Evolutionary conservation across 805 yeast genomes (phyloP).

Genomic region (Lachancea mirantina): DNA sequence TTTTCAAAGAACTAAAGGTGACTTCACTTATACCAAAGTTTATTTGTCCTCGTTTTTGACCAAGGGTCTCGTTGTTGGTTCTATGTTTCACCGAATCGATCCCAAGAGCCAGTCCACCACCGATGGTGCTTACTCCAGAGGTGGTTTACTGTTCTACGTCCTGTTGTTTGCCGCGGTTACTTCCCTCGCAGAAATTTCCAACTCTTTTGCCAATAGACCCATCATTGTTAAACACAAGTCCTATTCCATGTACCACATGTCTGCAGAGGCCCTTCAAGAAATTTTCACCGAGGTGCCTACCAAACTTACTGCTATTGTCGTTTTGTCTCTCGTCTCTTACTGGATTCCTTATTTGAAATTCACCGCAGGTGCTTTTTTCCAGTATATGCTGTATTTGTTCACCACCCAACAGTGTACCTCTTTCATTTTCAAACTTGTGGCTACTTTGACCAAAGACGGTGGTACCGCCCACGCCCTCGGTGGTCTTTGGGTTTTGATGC

Average conservation of each 20-base stretch:
- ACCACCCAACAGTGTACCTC: slow-evolving; percentile 47
- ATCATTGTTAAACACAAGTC: slow-evolving; percentile 59
- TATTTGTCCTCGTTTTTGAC: slow-evolving; percentile 46
- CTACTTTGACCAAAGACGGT: slow-evolving; percentile 46
- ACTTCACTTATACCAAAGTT: slow-evolving; percentile 47
- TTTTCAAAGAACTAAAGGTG: slow-evolving; percentile 47
- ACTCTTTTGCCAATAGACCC: slow-evolving; percentile 53
- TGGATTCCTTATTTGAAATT: slow-evolving; percentile 47
- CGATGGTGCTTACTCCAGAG: slow-evolving; percentile 52
- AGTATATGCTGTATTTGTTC: slow-evolving; percentile 39
- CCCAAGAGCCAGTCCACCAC: slow-evolving; percentile 36
- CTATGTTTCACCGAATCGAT: slow-evolving; percentile 47
- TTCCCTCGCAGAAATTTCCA: slow-evolving; percentile 54
- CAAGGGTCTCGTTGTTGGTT: slow-evolving; percentile 55
- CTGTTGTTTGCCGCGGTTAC: slow-evolving; percentile 54
- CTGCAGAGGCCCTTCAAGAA: slow-evolving; percentile 56
- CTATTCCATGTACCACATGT: slow-evolving; percentile 54
- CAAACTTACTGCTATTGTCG: slow-evolving; percentile 42
- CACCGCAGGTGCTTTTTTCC: slow-evolving; percentile 51
- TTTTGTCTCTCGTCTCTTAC: slow-evolving; percentile 42
- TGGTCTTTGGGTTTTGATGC: slow-evolving; percentile 47
- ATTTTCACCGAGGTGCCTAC: slow-evolving; percentile 52
- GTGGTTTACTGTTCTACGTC: slow-evolving; percentile 57
- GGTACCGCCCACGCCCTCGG: slow-evolving; percentile 51
- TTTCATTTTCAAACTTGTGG: slow-evolving; percentile 46